Evolutionary conservation across 2,329 filamentous ascomycete genomes (phyloP).

Genomic region (Teratosphaeria epicoccoides): DNA sequence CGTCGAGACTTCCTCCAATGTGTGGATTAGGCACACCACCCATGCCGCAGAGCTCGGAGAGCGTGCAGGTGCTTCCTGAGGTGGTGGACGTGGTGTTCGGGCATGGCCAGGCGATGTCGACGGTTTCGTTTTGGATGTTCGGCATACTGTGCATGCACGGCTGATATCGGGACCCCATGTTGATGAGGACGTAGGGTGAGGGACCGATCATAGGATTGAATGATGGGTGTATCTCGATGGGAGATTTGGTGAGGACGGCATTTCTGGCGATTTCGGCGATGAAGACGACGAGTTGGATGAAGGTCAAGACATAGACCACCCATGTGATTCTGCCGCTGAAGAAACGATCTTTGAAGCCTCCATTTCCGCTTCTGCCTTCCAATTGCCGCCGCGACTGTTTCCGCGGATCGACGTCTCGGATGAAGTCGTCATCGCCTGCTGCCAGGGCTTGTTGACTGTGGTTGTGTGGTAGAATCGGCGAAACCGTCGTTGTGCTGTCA

Average conservation of each 20-base stretch:
- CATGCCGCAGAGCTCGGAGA: slow-evolving; percentile 78
- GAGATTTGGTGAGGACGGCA: slow-evolving; percentile 63
- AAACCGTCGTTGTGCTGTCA: slow-evolving; percentile 26
- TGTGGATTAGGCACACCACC: slow-evolving; percentile 59
- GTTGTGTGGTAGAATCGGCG: slow-evolving; percentile 30
- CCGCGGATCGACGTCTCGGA: slow-evolving; percentile 24
- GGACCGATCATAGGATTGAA: slow-evolving; percentile 99
- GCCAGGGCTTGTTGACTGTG: slow-evolving; percentile 17
- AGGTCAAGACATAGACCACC: slow-evolving; percentile 70
- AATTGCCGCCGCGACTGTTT: slow-evolving; percentile 4
- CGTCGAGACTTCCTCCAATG: slow-evolving; percentile 38
- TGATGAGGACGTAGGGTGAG: slow-evolving; percentile 80
- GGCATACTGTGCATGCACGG: slow-evolving; percentile 87
- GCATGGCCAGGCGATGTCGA: slow-evolving; percentile 58
- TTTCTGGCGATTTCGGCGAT: slow-evolving; percentile 80
- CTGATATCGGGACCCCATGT: slow-evolving; percentile 87
- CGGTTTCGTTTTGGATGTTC: slow-evolving; percentile 44
- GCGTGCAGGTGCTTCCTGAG: slow-evolving; percentile 52
- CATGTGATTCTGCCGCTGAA: slow-evolving; percentile 56
- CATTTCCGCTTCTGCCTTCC: slow-evolving; percentile 6
- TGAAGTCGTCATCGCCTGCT: slow-evolving; percentile 23
- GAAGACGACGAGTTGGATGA: slow-evolving; percentile 73
- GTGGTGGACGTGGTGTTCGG: slow-evolving; percentile 60
- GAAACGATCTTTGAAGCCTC: slow-evolving; percentile 33
- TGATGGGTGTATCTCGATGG: slow-evolving; percentile 66